Evolutionary conservation across 192 early-diverging fungal species (phyloP), one percentile per base, ranked within the genome.

Genomic region (Coemansia reversa): DNA sequence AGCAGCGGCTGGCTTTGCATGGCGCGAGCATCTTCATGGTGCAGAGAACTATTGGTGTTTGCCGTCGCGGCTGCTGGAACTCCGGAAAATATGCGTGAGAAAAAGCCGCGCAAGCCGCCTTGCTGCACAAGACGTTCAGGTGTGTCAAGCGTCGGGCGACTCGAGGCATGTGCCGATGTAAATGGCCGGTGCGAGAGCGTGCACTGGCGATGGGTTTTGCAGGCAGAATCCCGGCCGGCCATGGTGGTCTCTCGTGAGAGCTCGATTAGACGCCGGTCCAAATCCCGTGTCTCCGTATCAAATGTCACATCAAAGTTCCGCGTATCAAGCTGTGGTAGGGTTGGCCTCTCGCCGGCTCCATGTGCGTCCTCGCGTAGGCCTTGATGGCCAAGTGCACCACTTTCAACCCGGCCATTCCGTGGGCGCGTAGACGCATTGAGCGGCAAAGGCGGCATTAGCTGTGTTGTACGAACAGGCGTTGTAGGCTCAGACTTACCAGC

Each of bases 71-170:
- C 19, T 12, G 35, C 57, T 3, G 74, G 45, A 32, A 70, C 77
- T 19, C 72, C 77, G 0, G 72, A 68, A 35, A 80, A 80, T 20
- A 80, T 64, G 32, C 77, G 77, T 39, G 62, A 56, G 55, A 80
- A 68, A 28, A 80, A 74, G n/a, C 77, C 77, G 53, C 64, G 51
- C 54, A 74, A 14, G 4, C 76, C 76, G 25, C 32, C 25, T 7
- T 29, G 63, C 14, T 29, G 59, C 20, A 39, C 24, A n/a, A 42
- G 50, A 9, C 45, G 63, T 18, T 20, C 12, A 18, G 76, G 67
- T 22, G 68, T 57, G 56, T 74, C 76, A 22, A 70, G 72, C 1
- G 76, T 71, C 20, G 65, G 63, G 12, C 63, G 52, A 19, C 66
- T 50, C 29, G 60, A 9, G 12, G 35, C 58, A 49, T 66, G 52